phyloP scores from a whole-genome alignment of 2,329 filamentous ascomycete species.

The Fusarium napiforme region DNA sequence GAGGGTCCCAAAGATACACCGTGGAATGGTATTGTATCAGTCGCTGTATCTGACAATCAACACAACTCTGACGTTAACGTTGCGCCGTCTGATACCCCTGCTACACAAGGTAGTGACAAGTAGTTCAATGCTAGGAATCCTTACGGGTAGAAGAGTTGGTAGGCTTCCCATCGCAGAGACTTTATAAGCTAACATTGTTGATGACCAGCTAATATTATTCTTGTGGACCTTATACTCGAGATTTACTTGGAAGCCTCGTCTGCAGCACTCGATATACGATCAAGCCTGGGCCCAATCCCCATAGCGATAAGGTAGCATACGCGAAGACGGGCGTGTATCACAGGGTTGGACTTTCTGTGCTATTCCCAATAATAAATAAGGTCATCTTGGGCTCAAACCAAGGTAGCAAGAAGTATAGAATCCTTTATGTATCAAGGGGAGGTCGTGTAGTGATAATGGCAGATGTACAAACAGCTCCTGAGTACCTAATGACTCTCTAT shows the following conservation, averaged over 20 bases:
- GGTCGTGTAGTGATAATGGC: background rate
- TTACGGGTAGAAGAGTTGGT: background rate
- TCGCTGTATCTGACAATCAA: background rate
- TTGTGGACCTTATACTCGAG: background rate
- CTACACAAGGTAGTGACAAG: conserved; percentile 1
- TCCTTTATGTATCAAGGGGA: background rate
- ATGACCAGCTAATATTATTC: rapidly evolving
- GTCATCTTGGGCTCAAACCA: background rate
- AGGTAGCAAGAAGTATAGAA: background rate
- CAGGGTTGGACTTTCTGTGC: background rate
- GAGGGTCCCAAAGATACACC: conserved; percentile 5
- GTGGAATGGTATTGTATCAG: background rate
- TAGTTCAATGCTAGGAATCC: background rate
- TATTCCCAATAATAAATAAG: background rate
- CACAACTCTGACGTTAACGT: too few species aligned
- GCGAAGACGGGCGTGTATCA: background rate
- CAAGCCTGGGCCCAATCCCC: background rate
- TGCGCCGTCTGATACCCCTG: background rate
- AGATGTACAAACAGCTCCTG: background rate
- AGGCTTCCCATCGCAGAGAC: rapidly evolving
- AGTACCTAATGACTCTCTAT: background rate
- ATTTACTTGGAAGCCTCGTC: background rate
- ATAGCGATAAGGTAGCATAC: background rate
- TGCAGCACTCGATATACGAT: background rate
- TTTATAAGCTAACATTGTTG: background rate